phyloP scores from a whole-genome alignment of 1,284 basidiomycete genomes.

The Trichosporon inkin region DNA sequence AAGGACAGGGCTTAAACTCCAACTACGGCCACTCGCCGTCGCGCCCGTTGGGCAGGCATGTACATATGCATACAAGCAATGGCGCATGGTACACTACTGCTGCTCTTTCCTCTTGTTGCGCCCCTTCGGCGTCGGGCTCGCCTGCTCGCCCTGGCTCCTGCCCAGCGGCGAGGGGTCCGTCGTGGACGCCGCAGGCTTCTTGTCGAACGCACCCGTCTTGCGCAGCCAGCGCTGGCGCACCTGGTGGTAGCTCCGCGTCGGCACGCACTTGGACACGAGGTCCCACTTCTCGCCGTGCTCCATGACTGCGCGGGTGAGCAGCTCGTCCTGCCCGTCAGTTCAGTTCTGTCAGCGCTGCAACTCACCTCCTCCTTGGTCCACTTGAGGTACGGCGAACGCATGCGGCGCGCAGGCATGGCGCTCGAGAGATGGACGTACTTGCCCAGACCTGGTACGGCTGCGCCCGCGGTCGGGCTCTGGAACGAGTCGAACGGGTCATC shows the following conservation, averaged over 20 bases:
- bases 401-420: conserved; percentile 39
- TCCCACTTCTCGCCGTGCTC: conserved; percentile 50
- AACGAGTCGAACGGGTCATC: conserved; percentile 27
- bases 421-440: conserved; percentile 46
- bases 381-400: conserved; percentile 46
- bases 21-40: too few species aligned
- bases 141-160: conserved; percentile 14
- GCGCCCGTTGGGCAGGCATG: too few species aligned
- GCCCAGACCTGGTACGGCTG: conserved; percentile 43
- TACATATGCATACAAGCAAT: conserved; percentile 5
- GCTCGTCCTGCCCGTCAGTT: conserved; percentile 37
- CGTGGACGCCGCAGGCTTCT: conserved; percentile 30
- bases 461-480: conserved; percentile 34
- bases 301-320: conserved; percentile 46
- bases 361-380: conserved; percentile 49
- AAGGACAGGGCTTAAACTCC: too few species aligned
- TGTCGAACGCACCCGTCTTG: conserved; percentile 49
- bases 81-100: not conserved
- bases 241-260: conserved; percentile 48
- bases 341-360: not conserved
- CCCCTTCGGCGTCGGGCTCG: conserved; percentile 22
- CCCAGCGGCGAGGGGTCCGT: conserved; percentile 20
- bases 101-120: conserved; percentile 13
- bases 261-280: conserved; percentile 47
- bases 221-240: conserved; percentile 47